phyloP scores from a whole-genome alignment of 2,329 filamentous ascomycete genomes.

The Endoconidiophora laricicola region DNA sequence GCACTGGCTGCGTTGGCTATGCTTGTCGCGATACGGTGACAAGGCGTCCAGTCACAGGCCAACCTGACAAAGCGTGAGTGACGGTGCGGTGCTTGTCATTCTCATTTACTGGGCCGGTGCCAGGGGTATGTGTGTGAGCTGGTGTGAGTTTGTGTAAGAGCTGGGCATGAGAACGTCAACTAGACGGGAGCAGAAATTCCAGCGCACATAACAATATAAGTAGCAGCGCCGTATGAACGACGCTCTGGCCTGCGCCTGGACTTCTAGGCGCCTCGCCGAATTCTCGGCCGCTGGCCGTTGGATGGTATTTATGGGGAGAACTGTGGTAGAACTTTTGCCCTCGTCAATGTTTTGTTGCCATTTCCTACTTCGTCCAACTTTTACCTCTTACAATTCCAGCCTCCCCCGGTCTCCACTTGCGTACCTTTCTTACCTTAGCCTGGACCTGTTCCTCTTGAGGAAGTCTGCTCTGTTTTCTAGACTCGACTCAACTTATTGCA shows the following conservation, averaged over 20 bases:
- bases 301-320: conserved; percentile 2
- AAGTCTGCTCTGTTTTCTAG: neutral
- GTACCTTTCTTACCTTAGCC: conserved; percentile 1
- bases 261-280: neutral
- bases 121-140: no score
- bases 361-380: conserved; percentile 11
- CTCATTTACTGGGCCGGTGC: no score
- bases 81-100: no score
- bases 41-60: neutral
- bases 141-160: no score
- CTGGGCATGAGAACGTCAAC: no score
- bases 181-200: no score
- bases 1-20: neutral
- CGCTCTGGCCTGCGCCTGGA: neutral
- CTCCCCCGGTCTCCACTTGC: conserved; percentile 9
- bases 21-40: neutral
- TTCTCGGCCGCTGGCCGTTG: neutral
- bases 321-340: conserved; percentile 9
- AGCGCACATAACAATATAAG: neutral
- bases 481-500: neutral
- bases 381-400: conserved; percentile 7
- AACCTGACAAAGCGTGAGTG: neutral
- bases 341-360: conserved; percentile 4
- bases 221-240: no score
- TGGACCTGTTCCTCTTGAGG: neutral